Evolutionary conservation across 768 basidiomycete genomes (phyloP), one percentile per base, ranked within the genome.

Genomic region (Neoboletus magnificus): DNA sequence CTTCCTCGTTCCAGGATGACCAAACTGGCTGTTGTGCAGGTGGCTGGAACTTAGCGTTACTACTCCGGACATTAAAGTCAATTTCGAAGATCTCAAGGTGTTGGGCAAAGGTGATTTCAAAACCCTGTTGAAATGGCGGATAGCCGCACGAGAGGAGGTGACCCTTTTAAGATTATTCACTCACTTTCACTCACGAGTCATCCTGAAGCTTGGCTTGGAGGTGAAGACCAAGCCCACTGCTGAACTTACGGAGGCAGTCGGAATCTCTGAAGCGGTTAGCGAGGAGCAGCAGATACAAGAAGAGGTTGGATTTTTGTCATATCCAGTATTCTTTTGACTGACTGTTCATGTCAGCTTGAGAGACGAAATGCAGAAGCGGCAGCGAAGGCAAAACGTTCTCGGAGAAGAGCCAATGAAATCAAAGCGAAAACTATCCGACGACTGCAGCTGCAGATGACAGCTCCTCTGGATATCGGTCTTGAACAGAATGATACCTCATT

Each of bases 31-130:
- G 39, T 52, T 54, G 20, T 51, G 29, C 42, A 92, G 89, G 55
- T 96, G 97, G 91, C 71, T 89, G 32, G 76, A 76, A 48, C 73
- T 87, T 48, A 79, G 82, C 47, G 74, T 87, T 54, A 97, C 93
- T 22, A 88, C 89, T 2, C 68, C 77, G 0, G 96, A 98, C 50
- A 76, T 98, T 59, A 82, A 84, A 68, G 77, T 79, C n/a, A 93
- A 91, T 69, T 89, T 87, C 61, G 83, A 86, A 22, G 97, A 99
- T 77, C 78, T 99, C 61, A 98, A 96, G 70, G 97, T 99, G 5
- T 76, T 99, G 33, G 97, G 97, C 33, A 99, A 98, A 74, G 90
- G 95, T 29, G 97, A 99, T 67, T 99, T 99, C 78, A 98, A 98
- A 71, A 66, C 81, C 10, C 74, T 99, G 52, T 77, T 98, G 55